Conservation (phyloP, 192 early-diverging fungal genomes). For the Backusella tarrabulga region DNA sequence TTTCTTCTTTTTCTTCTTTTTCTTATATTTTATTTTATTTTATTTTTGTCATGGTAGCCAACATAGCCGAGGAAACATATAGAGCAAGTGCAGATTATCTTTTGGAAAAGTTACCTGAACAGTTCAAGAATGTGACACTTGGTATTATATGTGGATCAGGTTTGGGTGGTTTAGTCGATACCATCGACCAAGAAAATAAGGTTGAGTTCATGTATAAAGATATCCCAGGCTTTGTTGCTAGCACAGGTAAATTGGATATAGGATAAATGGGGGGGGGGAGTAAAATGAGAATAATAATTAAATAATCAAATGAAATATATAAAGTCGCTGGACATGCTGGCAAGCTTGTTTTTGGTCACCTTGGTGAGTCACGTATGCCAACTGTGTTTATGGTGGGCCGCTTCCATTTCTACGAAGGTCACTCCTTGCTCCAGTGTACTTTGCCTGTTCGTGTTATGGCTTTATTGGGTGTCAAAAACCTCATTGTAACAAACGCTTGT, state of each 20-base stretch:
- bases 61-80: conserved; percentile 14
- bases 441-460: conserved; percentile 87
- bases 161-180: conserved; percentile 75
- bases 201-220: conserved; percentile 71
- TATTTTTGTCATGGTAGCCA: neutral
- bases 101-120: conserved; percentile 7
- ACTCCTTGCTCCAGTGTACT: conserved; percentile 73
- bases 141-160: conserved; percentile 86
- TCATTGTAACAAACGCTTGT: conserved; percentile 87
- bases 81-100: conserved; percentile 8
- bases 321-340: conserved; percentile 71
- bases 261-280: neutral
- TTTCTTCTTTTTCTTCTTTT: neutral
- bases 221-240: conserved; percentile 83
- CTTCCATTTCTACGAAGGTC: conserved; percentile 90
- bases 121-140: conserved; percentile 54
- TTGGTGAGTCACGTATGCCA: conserved; percentile 59
- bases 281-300: neutral
- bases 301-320: neutral
- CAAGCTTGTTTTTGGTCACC: conserved; percentile 83
- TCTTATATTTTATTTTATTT: neutral
- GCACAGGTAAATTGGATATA: conserved; percentile 55
- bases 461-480: conserved; percentile 72
- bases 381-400: conserved; percentile 88
- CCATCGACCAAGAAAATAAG: conserved; percentile 51